Base-by-base conservation (phyloP, 768 basidiomycete species). In the Leccinum fibrillosum region DNA sequence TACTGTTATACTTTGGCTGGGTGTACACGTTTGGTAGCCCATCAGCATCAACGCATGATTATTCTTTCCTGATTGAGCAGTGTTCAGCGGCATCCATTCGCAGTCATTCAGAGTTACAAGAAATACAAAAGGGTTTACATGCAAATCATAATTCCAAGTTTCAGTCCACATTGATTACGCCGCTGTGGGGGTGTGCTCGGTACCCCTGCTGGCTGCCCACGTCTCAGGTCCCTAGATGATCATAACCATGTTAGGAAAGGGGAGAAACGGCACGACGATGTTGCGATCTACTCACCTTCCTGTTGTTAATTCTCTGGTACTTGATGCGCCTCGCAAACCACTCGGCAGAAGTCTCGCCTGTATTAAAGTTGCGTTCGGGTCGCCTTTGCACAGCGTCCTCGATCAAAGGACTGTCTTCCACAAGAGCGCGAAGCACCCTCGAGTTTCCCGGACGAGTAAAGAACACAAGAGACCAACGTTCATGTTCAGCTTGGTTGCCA, bases 401-500 rank as follows among this genome's bases (percentile, higher is more conserved):
- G 15, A 88, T 79, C 2, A 80, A 55, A 0, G 74, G 62, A 56
- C 86, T 87, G 7, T 81, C 75, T 28, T 83, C 78, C 0, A 75
- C 70, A 5, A 87, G 71, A 2, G 86, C 79, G 8, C 76, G 78
- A 8, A 88, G 79, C 1, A 77, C 57, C 37, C 79, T 72, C 2
- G 76, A 75, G 65, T 86, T 79, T 7, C 80, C 82, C 0, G 86
- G 86, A 21, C 88, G 77, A 0, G 80, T 83, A 72, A 89, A 88
- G 71, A 81, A 89, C 0, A 86, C 86, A 11, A 88, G 72, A 5
- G 87, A 89, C 81, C 84, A 88, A 9, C 88, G 78, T 34, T 81
- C 81, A 30, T 76, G 68, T 7, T 74, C 67, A 2, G 73, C 72
- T 68, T 90, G 88, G 4, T 69, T 61, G 7, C 83, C 82, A 0